Base-by-base conservation (phyloP, 306 rosid species). In the Cucumis cinereus region DNA sequence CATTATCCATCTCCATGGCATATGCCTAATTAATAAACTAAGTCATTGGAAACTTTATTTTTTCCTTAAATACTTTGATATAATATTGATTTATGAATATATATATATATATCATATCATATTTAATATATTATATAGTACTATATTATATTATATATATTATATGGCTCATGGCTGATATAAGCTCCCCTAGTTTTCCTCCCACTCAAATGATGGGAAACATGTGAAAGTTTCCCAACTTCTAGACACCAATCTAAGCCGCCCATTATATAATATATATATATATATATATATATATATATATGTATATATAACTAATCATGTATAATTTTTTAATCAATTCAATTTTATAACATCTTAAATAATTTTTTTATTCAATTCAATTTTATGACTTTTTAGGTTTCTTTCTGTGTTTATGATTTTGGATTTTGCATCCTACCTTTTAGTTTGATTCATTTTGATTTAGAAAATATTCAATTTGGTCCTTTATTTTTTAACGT, bases 201-300 rank as follows among this genome's bases (percentile, higher is more conserved):
- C 24, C 70, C 70, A 63, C 70, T 64, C 24, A 64, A 66, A 38
- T 66, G 16, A 66, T 66, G 73, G 73, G 28, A 36, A 38, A 66
- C 73, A 66, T 40, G 73, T 66, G 73, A 66, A 52, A 66, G 73
- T 35, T 38, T 35, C 52, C 52, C 23, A 40, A 66, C 52, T 66
- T 15, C 50, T 66, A 66, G 15, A 66, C 28, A 66, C 28, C 50
- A 61, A 61, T 61, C 68, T 30, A 61, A 10, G 41, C 43, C 23
- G 13, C 9, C 33, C 60, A 53, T 53, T 19, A 53, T 19, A 6
- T 53, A 17, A 17, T 17, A 52, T 50, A 15, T 50, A 15, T 0
- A 50, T 5, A 16, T 50, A 16, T 50, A 15, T 0, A 50, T 1
- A 6, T 1, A n/a, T 17, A 52, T 50, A 15, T 50, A 15, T 0